Evolutionary conservation across 2,329 filamentous ascomycete species (phyloP), one percentile per base, ranked within the genome.

Genomic region (Tolypocladium tundrense): DNA sequence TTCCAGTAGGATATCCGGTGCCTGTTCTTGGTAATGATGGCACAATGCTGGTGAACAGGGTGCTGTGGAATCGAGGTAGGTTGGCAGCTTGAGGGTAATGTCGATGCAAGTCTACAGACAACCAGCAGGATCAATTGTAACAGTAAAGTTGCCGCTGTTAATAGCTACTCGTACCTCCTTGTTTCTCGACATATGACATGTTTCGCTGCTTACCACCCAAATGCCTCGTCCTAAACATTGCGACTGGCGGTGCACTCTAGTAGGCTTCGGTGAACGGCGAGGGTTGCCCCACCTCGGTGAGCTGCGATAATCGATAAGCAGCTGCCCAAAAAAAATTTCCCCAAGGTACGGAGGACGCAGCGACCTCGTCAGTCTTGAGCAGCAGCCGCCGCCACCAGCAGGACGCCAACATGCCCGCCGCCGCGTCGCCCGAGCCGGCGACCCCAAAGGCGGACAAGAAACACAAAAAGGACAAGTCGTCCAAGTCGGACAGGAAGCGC

Each of bases 401-500:
- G n/a, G 19, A 48, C 59, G 57, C 58, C 63, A 65, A 56, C 59
- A 73, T 73, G 72, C 66, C 73, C 60, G 63, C 70, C 65, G 69
- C 67, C 53, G 65, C 64, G 14, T 66, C 69, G 45, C 62, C 69
- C 19, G 69, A 70, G 57, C 63, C 67, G 54, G 64, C 61, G 55
- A 60, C 65, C 35, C 56, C 64, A 31, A 75, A 70, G 61, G 59
- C 69, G 31, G 73, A 76, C 8, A 76, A 75, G 66, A 75, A 75
- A 61, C 65, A 65, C 55, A 75, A 72, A 55, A 75, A 73, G 59
- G 69, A 67, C 24, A 69, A 68, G 58, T 64, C 64, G 45, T 61
- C 63, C 19, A 70, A 69, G 58, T 67, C 67, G 11, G 66, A 76
- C 52, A 78, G 77, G 69, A 79, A 79, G 69, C 73, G 77, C 50